phyloP scores from a whole-genome alignment of 495 filamentous ascomycete species.

The Staphylotrichum tortipilum region DNA sequence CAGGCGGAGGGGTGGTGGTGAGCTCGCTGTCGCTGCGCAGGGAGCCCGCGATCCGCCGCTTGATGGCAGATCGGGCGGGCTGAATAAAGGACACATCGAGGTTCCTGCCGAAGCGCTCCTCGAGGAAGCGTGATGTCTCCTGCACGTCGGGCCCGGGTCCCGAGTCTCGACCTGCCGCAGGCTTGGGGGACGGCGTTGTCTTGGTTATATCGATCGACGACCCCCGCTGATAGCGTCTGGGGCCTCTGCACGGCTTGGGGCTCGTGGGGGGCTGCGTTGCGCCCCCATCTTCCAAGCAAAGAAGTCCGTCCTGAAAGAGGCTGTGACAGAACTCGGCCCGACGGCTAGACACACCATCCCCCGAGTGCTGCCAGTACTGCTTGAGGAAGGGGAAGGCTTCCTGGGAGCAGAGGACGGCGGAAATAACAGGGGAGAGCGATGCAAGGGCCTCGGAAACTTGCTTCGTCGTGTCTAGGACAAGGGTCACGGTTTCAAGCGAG shows the following conservation, averaged over 20 bases:
- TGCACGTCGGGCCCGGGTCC: slow-evolving; percentile 28
- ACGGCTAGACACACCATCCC: slow-evolving; percentile 89
- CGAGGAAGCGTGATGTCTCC: slow-evolving; percentile 74
- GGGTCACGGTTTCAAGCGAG: slow-evolving; percentile 56
- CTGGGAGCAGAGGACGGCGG: slow-evolving; percentile 61
- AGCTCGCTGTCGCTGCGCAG: slow-evolving; percentile 66
- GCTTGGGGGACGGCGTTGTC: slow-evolving; percentile 6
- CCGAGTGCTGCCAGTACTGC: slow-evolving; percentile 91
- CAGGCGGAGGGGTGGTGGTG: slow-evolving; percentile 24
- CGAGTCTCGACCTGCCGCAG: not conserved
- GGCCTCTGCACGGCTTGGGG: slow-evolving; percentile 52
- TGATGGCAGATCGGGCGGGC: slow-evolving; percentile 78
- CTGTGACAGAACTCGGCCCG: slow-evolving; percentile 79
- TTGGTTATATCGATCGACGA: slow-evolving; percentile 39
- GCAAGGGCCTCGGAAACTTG: slow-evolving; percentile 39
- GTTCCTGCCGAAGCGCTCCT: slow-evolving; percentile 92
- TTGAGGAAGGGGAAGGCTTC: slow-evolving; percentile 64
- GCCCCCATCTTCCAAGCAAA: slow-evolving; percentile 46
- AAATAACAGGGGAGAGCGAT: slow-evolving; percentile 44
- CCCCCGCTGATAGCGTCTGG: slow-evolving; percentile 60
- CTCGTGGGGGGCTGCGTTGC: slow-evolving; percentile 8
- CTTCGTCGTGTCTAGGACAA: slow-evolving; percentile 48
- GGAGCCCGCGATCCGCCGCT: slow-evolving; percentile 79
- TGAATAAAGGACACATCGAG: slow-evolving; percentile 66
- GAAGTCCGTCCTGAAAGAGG: slow-evolving; percentile 60